Evolutionary conservation across 2,329 filamentous ascomycete species (phyloP), one percentile per base, ranked within the genome.

Genomic region (Rutstroemia sydowiana): DNA sequence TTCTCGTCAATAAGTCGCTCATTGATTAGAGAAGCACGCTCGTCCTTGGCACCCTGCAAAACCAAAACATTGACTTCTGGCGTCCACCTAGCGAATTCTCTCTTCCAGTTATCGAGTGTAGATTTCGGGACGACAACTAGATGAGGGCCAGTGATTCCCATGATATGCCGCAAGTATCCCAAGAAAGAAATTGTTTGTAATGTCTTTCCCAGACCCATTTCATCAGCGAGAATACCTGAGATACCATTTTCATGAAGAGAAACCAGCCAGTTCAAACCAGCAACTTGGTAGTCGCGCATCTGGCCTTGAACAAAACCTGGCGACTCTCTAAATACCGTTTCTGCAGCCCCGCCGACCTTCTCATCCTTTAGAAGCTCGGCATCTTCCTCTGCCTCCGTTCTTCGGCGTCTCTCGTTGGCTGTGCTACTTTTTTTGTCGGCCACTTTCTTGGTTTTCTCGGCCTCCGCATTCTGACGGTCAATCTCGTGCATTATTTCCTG

Each of bases 231-330:
- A 57, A 98, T 98, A 61, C 93, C 93, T 18, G 92, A 97, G 60
- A 98, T 98, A 74, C 93, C 93, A 64, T 98, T 98, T 70, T 98
- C 93, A 64, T 98, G 93, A 5, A 98, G 78, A 11, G 91, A 97
- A 61, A 98, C 90, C 42, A 98, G 79, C 93, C 93, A 98, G 69
- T 98, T 98, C 60, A 98, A 76, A 59, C 93, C 93, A 31, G 88
- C 87, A 61, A 98, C 77, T 69, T 98, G 93, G 70, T 98, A 98
- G 69, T 98, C 93, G 66, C 93, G 84, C 89, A 98, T 96, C 52
- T 80, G 75, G 48, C 76, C 87, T 14, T 95, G 73, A 57, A 98
- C 84, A 66, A 88, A 98, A n/a, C 84, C 71, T 11, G 93, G 93
- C 2, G 92, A 97, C 55, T 97, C 93, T 55, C 92, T 83, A 70